Conservation (phyloP, 2,329 filamentous ascomycete genomes). For the Colletotrichum sp. region DNA sequence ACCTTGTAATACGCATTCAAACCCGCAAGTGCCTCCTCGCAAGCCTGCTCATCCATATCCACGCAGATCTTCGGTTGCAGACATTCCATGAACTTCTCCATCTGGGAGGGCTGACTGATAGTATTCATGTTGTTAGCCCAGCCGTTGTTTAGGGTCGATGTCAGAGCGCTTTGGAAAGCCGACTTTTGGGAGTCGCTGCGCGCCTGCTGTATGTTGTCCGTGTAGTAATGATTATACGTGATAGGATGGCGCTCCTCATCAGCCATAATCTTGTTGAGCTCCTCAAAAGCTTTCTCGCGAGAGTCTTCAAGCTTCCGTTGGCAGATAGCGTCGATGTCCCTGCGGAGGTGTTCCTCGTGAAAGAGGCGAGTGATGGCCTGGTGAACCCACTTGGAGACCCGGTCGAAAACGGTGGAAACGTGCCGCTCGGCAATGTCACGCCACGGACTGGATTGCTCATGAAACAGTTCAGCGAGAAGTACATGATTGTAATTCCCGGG, state of each 20-base stretch:
- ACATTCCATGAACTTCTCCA: not conserved
- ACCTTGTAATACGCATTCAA: slow-evolving; percentile 30
- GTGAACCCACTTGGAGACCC: not conserved
- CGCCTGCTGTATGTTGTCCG: slow-evolving; percentile 38
- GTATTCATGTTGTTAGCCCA: fast-evolving
- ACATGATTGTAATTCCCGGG: slow-evolving; percentile 66
- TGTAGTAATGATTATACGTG: slow-evolving; percentile 58
- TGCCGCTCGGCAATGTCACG: not conserved
- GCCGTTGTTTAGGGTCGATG: not conserved
- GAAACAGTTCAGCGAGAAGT: slow-evolving; percentile 64
- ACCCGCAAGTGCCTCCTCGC: slow-evolving; percentile 20
- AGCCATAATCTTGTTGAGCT: not conserved
- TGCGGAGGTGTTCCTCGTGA: not conserved
- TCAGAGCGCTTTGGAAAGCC: not conserved
- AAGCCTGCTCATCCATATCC: slow-evolving; percentile 25
- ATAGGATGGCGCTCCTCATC: slow-evolving; percentile 46
- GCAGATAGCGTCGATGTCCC: not conserved
- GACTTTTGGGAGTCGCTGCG: slow-evolving; percentile 10
- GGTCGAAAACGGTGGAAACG: not conserved
- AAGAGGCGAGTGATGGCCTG: not conserved
- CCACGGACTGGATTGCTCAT: slow-evolving; percentile 64
- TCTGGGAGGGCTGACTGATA: not conserved
- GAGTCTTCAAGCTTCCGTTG: not conserved
- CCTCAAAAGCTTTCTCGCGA: not conserved
- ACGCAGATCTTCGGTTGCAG: not conserved